Evolutionary conservation across 2,329 filamentous ascomycete species (phyloP).

Genomic region (Pseudocercospora pini-densiflorae): DNA sequence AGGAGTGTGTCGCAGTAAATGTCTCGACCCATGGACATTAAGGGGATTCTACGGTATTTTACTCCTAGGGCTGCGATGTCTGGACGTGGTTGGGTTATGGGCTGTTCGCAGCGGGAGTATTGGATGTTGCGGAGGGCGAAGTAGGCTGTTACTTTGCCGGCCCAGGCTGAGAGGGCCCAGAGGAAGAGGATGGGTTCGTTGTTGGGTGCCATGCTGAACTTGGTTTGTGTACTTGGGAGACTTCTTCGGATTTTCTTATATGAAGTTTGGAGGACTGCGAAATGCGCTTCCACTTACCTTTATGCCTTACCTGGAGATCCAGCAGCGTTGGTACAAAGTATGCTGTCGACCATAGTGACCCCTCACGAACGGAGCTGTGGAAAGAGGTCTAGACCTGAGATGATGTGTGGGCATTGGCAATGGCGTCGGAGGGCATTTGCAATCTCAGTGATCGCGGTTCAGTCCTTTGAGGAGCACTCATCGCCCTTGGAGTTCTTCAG

Average conservation of each 20-base stretch:
- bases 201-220: background rate
- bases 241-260: background rate
- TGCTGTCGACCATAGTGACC: background rate
- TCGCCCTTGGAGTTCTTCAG: background rate
- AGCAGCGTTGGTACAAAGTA: background rate
- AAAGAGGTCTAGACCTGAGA: conserved; percentile 10
- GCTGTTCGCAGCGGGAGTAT: conserved; percentile 63
- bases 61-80: conserved; percentile 57
- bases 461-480: background rate
- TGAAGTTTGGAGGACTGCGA: background rate
- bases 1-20: conserved; percentile 73
- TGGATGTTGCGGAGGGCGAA: conserved; percentile 67
- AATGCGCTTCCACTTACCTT: background rate
- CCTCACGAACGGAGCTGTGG: conserved; percentile 12
- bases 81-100: conserved; percentile 14
- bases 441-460: background rate
- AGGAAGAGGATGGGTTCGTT: conserved; percentile 61
- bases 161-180: conserved; percentile 69
- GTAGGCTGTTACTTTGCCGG: conserved; percentile 68
- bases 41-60: conserved; percentile 70
- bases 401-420: background rate
- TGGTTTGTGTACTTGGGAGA: background rate
- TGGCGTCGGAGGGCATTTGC: background rate
- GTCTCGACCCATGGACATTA: conserved; percentile 68
- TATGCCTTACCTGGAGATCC: background rate